Evolutionary conservation across 345 rosid genomes (phyloP), one percentile per base, ranked within the genome.

Genomic region (Conringia planisiliqua): DNA sequence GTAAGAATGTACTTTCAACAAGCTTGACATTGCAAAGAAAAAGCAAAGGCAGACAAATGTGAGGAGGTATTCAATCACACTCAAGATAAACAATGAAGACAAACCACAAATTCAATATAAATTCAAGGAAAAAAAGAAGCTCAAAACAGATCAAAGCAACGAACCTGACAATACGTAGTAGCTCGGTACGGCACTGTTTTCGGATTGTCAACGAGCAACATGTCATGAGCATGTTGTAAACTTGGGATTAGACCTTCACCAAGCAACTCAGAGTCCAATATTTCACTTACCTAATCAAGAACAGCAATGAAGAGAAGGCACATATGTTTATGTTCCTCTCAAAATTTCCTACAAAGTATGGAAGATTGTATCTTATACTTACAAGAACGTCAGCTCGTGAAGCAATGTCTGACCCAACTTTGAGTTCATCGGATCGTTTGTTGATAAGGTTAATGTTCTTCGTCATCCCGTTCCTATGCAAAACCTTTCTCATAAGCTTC

Each of bases 231-330:
- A 84, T 92, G 96, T 71, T 87, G 97, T 43, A 92, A 82, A 79
- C 90, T 87, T 24, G 97, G 99, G 78, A 95, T 92, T 12, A 95
- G 81, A 69, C 99, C 97, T 86, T 95, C 99, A 47, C 99, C 99
- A 62, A 95, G 70, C 43, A 95, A 75, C 85, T 92, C 97, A 14
- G 97, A 95, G 75, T 95, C 99, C 71, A 95, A 82, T 79, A 92
- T 95, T 81, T 92, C 99, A 48, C 93, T 95, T 6, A 92, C 97
- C 99, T 95, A 82, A 33, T 47, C 9, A 55, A 63, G 6, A 47
- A 51, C 1, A 71, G 7, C 24, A 35, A 71, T 18, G 18, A 65
- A 27, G 50, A 64, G 4, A 26, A 6, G 2, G 20, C 18, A 68
- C 35, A 43, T 6, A 33, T 36, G 18, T 36, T 62, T 8, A 50